A percentile compares a stretch with the other conserved stretches of the same genome.
Evolutionary conservation across 306 rosid species (phyloP).

Genomic region (Corylus avellana): DNA sequence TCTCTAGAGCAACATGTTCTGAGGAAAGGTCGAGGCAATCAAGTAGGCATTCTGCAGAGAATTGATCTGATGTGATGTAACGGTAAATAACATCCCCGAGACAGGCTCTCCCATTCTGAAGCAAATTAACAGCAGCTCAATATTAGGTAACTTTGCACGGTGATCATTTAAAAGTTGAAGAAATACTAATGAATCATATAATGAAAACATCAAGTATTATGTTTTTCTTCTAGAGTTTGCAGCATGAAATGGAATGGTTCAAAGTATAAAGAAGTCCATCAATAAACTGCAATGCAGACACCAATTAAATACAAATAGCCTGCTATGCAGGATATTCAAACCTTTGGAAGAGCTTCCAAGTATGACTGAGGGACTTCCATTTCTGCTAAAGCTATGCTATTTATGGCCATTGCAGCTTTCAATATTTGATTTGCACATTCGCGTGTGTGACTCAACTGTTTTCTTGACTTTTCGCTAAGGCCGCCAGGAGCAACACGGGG

Average conservation of each 20-base stretch:
- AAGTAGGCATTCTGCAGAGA: slow-evolving; percentile 74
- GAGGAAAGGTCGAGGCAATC: slow-evolving; percentile 90
- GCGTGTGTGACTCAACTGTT: slow-evolving; percentile 73
- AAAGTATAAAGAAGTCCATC: background rate
- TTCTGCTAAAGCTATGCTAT: slow-evolving; percentile 68
- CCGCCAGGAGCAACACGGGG: slow-evolving; percentile 86
- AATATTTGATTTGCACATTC: slow-evolving; percentile 81
- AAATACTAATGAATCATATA: background rate
- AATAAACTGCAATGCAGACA: background rate
- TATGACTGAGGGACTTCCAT: slow-evolving; percentile 94
- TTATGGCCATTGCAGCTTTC: slow-evolving; percentile 90
- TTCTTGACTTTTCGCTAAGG: slow-evolving; percentile 70
- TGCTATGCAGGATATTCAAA: slow-evolving; percentile 17
- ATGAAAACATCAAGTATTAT: background rate
- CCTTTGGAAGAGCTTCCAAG: slow-evolving; percentile 86
- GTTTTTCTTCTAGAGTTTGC: background rate
- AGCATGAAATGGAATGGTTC: background rate
- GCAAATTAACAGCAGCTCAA: slow-evolving; percentile 11
- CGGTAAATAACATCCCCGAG: slow-evolving; percentile 85
- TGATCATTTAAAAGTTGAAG: background rate
- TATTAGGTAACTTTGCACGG: background rate
- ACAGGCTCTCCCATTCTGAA: slow-evolving; percentile 90
- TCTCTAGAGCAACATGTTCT: slow-evolving; percentile 91
- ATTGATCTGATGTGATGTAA: slow-evolving; percentile 81
- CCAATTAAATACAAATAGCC: background rate